Base-by-base conservation (phyloP, 352 stramenopile species). In the Pythium sp. region DNA sequence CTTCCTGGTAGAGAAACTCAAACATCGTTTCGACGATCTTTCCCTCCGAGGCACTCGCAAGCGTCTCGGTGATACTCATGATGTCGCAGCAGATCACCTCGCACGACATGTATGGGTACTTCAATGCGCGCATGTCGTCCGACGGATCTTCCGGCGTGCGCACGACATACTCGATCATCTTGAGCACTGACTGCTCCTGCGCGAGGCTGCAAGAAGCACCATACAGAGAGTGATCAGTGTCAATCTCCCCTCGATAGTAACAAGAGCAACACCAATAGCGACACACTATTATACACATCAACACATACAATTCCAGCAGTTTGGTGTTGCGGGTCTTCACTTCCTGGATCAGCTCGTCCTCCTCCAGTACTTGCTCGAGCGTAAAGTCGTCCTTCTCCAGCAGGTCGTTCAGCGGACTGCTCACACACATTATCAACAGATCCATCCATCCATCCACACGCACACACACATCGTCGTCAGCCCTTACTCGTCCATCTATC, bases 21-120 rank as follows among this genome's bases (percentile, higher is more conserved):
- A 99, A 98, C 4, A 99, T 80, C 6, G 94, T 82, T 62, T 98
- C 91, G 14, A 98, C 79, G 46, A 91, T 93, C 43, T 83, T 78
- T 11, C 82, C 82, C 11, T 91, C 74, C 0, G 66, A 77, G 1
- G 73, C 76, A 0, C 65, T 79, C 9, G 97, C 86, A 14, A 99
- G 63, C 20, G 93, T 91, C 71, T 98, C 89, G 6, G 98, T 91
- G 66, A 98, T 98, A 59, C 84, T 89, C 55, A 90, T 83, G 55
- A 99, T 97, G 73, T 99, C 97, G 71, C 94, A 99, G 80, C 95
- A 99, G 62, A 99, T 91, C 56, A 99, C 93, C 77, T 99, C 97
- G 75, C 96, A 99, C 53, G 94, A 85, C 96, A 99, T 98, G 88
- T 99, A 99, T 26, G 97, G 96, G 78, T 98, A 99, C 81, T 94